Evolutionary conservation across 306 rosid species (phyloP), one percentile per base, ranked within the genome.

Genomic region (Vigna trinervia): DNA sequence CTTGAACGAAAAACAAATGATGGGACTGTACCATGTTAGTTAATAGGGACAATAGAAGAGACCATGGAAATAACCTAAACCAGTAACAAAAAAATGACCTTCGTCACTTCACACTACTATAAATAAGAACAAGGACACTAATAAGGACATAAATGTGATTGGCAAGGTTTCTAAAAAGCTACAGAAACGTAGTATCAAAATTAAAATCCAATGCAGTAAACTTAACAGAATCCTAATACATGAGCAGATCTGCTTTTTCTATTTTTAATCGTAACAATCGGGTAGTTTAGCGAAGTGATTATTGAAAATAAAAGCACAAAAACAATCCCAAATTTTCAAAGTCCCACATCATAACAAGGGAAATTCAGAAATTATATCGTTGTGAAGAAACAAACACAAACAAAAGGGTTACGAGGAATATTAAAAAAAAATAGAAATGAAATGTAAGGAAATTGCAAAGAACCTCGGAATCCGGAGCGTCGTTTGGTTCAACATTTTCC

Each of bases 401-500:
- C 5, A 41, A 62, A 52, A 59, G 12, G 48, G 20, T 14, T 22
- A 30, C 32, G 28, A 65, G 28, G 72, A 7, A 39, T 22, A 32
- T 74, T 5, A 54, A 30, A 54, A 30, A 8, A 51, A 2, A 26
- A n/a, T 36, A 23, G 52, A 53, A 53, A 54, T 23, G 58, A 41
- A 77, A 67, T 43, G 50, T 10, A 20, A 28, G 58, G 30, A 57
- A 76, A 26, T 34, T 36, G 4, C 2, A 3, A 52, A 43, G 50
- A 80, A 88, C 98, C 91, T 89, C 93, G 53, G 78, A 60, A 26
- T 91, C 93, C 82, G 86, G 61, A 62, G 81, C 88, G 56, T 85
- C 87, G 7, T 45, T 50, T 64, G 69, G 71, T 73, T 86, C 90
- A 19, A 52, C 62, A 62, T 73, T 80, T 79, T 92, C 93, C 30